Evolutionary conservation across 2,329 filamentous ascomycete species (phyloP).

Genomic region (Epicoccum sorghinum): DNA sequence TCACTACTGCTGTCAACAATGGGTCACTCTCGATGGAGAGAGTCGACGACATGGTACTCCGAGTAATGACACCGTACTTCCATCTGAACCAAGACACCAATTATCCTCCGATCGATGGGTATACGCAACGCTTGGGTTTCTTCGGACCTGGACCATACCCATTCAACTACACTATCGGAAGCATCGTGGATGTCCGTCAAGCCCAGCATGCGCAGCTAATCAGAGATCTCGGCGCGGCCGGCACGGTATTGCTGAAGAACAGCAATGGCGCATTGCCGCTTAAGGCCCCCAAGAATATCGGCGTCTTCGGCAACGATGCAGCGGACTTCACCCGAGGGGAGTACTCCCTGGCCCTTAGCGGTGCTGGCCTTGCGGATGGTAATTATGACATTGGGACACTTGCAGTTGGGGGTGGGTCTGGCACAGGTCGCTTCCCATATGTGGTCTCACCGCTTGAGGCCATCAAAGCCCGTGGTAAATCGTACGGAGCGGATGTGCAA

Average conservation of each 20-base stretch:
- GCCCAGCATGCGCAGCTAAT: conserved; percentile 47
- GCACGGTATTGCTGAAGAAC: conserved; percentile 57
- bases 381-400: conserved; percentile 53
- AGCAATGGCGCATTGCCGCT: conserved; percentile 56
- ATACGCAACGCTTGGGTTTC: conserved; percentile 31
- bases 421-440: conserved; percentile 48
- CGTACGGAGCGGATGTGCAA: conserved; percentile 52
- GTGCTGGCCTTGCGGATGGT: neutral
- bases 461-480: conserved; percentile 37
- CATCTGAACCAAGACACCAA: conserved; percentile 47
- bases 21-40: conserved; percentile 48
- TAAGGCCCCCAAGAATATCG: conserved; percentile 54
- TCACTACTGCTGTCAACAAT: conserved; percentile 48
- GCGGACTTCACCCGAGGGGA: conserved; percentile 57
- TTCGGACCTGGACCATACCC: conserved; percentile 21
- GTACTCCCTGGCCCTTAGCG: conserved; percentile 16
- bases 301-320: conserved; percentile 57
- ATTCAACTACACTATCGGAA: conserved; percentile 43
- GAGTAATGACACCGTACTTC: conserved; percentile 56
- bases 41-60: conserved; percentile 54
- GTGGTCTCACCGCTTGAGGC: conserved; percentile 51
- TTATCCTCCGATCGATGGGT: conserved; percentile 44
- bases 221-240: conserved; percentile 49
- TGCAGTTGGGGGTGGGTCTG: conserved; percentile 50
- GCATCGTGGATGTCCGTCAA: conserved; percentile 47